These are phyloP conservation scores for Cadophora luteo-olivacea DNA, from an alignment of 2,329 filamentous ascomycete genomes.

Conservation along the genomic window DNA sequence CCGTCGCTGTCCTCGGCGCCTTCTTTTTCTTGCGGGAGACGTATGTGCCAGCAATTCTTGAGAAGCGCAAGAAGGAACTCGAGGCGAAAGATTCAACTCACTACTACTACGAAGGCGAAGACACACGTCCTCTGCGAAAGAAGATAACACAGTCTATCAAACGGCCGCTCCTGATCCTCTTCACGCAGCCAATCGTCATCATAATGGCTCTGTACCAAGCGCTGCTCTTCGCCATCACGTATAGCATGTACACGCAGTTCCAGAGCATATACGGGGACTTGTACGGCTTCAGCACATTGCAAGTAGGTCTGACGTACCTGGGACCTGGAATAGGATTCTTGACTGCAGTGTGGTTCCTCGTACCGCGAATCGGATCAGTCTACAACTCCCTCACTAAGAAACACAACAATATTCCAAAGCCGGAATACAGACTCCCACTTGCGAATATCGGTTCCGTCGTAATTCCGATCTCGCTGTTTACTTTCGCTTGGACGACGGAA, in stretches of 20 bases:
- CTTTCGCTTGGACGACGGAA: slow-evolving; percentile 65
- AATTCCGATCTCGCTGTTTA: slow-evolving; percentile 62
- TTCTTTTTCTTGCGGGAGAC: slow-evolving; percentile 54
- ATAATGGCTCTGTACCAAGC: slow-evolving; percentile 60
- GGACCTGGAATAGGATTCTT: slow-evolving; percentile 47
- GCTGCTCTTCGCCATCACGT: slow-evolving; percentile 61
- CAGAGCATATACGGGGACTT: slow-evolving; percentile 55
- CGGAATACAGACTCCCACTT: slow-evolving; percentile 49
- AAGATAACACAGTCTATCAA: slow-evolving; percentile 47
- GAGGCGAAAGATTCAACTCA: slow-evolving; percentile 59
- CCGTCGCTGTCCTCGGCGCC: slow-evolving; percentile 45
- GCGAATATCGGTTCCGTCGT: slow-evolving; percentile 57
- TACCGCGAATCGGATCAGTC: slow-evolving; percentile 51
- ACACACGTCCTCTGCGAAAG: slow-evolving; percentile 41
- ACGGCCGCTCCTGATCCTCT: slow-evolving; percentile 49
- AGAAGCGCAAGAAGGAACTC: slow-evolving; percentile 48
- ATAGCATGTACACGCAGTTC: slow-evolving; percentile 61
- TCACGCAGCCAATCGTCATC: slow-evolving; percentile 56
- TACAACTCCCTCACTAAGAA: slow-evolving; percentile 52
- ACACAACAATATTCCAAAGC: slow-evolving; percentile 49
- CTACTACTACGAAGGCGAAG: slow-evolving; percentile 53
- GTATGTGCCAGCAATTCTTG: slow-evolving; percentile 52
- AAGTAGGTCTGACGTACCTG: slow-evolving; percentile 48
- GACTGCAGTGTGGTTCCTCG: slow-evolving; percentile 47
- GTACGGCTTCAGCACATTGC: slow-evolving; percentile 56